Base-by-base conservation (phyloP, 2,329 filamentous ascomycete genomes). In the Hymenotorrendiella dingleyae region DNA sequence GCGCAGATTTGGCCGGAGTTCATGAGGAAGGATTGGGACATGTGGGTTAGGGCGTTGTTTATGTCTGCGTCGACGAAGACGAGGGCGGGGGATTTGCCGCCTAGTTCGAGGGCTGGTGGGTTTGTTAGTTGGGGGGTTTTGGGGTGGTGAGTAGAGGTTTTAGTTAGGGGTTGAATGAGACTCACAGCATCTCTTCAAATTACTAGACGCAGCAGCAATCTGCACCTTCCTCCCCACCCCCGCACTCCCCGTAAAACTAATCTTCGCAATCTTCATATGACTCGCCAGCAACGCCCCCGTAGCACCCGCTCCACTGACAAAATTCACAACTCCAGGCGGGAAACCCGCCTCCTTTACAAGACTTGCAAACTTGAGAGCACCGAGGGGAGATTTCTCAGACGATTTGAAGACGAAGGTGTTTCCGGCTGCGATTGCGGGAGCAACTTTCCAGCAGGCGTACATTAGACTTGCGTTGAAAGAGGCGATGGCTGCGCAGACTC, bases 1-100 rank as follows among this genome's bases (percentile, higher is more conserved):
- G 82, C 84, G 67, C 84, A 88, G 36, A 86, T 80, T 61, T 88
- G 84, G 14, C 84, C 83, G 0, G 79, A 79, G 54, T 86, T 86
- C 43, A 77, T 78, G 67, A 84, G 81, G 71, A 87, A 62, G 10
- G 64, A 55, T 42, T 60, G 59, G 20, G 57, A 57, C 11, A 58
- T 57, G 62, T 63, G 66, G 4, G 45, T 52, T 6, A 60, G 79
- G 76, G 42, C 69, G 72, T 69, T 66, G 4, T 69, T 64, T 8
- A 71, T 54, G 48, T 69, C 61, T 12, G 54, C 57, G 49, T 70
- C 68, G 23, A 68, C 64, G 44, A 71, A 70, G 6, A 70, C 59
- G 4, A 70, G 56, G 1, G 63, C 62, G 0, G 68, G 67, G 7
- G 59, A 63, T 48, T 71, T 70, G 12, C 68, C 68, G 14, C 67